Percentiles rank a stretch among this genome's conserved stretches.
phyloP scores from a whole-genome alignment of 495 filamentous ascomycete genomes.

The Cryomyces minteri region DNA sequence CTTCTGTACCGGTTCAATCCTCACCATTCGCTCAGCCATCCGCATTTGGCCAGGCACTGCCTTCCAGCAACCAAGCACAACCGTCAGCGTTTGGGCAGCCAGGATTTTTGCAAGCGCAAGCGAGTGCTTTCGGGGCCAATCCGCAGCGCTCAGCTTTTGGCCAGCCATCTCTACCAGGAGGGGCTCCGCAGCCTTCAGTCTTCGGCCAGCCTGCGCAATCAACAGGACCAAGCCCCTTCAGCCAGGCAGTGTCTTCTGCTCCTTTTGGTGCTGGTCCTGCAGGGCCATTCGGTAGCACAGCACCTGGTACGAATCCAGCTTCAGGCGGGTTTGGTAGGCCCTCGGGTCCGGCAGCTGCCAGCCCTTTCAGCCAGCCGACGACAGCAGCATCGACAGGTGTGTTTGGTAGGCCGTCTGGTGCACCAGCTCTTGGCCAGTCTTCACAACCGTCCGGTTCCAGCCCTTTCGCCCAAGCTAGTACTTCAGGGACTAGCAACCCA shows the following conservation, averaged over 20 bases:
- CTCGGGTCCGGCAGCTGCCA: neutral
- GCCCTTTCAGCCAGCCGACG: constrained; percentile 5
- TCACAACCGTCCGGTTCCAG: too few species aligned
- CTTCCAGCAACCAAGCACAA: neutral
- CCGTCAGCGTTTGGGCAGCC: neutral
- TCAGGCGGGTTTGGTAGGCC: neutral
- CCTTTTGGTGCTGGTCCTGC: constrained; percentile 3
- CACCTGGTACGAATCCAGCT: neutral
- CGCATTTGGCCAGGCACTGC: constrained; percentile 6
- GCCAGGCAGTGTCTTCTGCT: constrained; percentile 1
- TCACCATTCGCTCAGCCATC: constrained; percentile 4
- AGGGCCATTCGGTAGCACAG: too few species aligned
- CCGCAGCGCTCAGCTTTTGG: constrained; percentile 4
- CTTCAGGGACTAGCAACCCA: neutral
- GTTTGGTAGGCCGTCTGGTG: neutral
- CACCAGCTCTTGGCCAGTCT: neutral
- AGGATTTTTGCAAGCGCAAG: neutral
- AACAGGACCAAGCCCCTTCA: neutral
- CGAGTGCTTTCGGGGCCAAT: neutral
- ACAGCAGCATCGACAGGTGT: neutral
- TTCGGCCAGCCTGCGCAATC: neutral
- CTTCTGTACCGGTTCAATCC: constrained; percentile 9
- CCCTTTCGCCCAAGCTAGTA: too few species aligned
- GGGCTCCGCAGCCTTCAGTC: neutral
- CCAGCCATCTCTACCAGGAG: constrained; percentile 6